Evolutionary conservation across 768 basidiomycete genomes (phyloP).

Genomic region (Trametes villosa): DNA sequence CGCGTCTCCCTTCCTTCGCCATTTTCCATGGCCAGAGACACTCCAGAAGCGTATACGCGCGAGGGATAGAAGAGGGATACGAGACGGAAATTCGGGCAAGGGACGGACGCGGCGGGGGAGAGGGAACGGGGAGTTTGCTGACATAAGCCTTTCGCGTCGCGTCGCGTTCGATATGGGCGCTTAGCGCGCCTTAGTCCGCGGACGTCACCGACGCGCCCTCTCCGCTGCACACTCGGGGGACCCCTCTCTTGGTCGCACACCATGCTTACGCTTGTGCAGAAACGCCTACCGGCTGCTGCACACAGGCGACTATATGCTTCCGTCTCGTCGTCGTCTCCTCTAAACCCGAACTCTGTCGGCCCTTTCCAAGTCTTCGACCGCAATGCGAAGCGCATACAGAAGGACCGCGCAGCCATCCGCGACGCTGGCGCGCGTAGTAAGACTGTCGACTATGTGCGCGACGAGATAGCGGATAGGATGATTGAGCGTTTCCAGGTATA

Average conservation of each 20-base stretch:
- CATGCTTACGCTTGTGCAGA: conserved; percentile 8
- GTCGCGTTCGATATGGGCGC: conserved; percentile 11
- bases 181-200: not conserved
- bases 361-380: conserved; percentile 91
- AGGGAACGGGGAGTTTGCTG: not conserved
- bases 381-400: conserved; percentile 73
- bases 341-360: conserved; percentile 52
- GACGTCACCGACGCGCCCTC: not conserved
- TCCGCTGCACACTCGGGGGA: not conserved
- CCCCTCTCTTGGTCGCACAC: not conserved
- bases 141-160: conserved; percentile 23
- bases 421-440: conserved; percentile 64
- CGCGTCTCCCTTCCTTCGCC: conserved; percentile 6
- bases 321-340: conserved; percentile 47
- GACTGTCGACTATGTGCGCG: conserved; percentile 88
- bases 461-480: conserved; percentile 89
- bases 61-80: not conserved
- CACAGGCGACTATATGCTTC: conserved; percentile 50
- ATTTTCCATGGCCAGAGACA: conserved; percentile 23
- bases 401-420: conserved; percentile 67
- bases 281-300: not conserved
- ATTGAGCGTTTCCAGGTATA: conserved; percentile 85
- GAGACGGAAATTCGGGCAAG: not conserved
- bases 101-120: not conserved
- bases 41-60: not conserved